A percentile compares a stretch with the other conserved stretches of the same genome.
Conservation (phyloP, 208 protist species). For the Leishmania gerbilli region DNA sequence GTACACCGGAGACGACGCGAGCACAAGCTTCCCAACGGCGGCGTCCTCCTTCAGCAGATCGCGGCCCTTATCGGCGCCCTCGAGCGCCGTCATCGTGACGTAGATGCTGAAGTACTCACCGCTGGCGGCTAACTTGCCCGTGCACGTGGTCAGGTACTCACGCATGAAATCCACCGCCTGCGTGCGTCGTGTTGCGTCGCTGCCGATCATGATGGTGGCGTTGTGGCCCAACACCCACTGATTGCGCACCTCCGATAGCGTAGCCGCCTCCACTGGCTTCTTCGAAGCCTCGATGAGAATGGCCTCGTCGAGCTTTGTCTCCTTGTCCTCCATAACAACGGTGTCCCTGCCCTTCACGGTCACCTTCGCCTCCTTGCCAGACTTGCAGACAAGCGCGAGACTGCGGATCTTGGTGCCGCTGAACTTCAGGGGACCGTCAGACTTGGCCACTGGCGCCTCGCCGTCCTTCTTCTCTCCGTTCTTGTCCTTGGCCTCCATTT, state of each 20-base stretch:
- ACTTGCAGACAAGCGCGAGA: conserved; percentile 32
- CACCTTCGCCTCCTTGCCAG: conserved; percentile 45
- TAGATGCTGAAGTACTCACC: conserved; percentile 58
- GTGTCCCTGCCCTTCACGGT: conserved; percentile 45
- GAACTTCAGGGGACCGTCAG: conserved; percentile 25
- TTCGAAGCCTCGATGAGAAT: conserved; percentile 36
- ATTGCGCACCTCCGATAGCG: conserved; percentile 50
- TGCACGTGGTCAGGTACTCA: conserved; percentile 50
- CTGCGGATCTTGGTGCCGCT: conserved; percentile 46
- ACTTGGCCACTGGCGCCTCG: conserved; percentile 11
- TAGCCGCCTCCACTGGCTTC: conserved; percentile 40
- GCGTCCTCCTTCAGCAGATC: conserved; percentile 67
- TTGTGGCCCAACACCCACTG: conserved; percentile 70
- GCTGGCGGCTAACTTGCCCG: conserved; percentile 45
- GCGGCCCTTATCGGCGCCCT: conserved; percentile 47
- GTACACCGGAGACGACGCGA: conserved; percentile 71
- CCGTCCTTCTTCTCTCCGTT: conserved; percentile 14
- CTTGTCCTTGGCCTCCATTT: conserved; percentile 30
- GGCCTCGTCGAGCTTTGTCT: conserved; percentile 62
- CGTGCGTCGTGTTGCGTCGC: conserved; percentile 34
- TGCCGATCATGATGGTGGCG: conserved; percentile 51
- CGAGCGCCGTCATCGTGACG: conserved; percentile 53
- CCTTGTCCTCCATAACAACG: conserved; percentile 33
- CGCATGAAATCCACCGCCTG: conserved; percentile 39
- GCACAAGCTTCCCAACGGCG: conserved; percentile 44